Evolutionary conservation across 179 eudicot species (phyloP), one percentile per base, ranked within the genome.

Genomic region (Silene noctiflora): DNA sequence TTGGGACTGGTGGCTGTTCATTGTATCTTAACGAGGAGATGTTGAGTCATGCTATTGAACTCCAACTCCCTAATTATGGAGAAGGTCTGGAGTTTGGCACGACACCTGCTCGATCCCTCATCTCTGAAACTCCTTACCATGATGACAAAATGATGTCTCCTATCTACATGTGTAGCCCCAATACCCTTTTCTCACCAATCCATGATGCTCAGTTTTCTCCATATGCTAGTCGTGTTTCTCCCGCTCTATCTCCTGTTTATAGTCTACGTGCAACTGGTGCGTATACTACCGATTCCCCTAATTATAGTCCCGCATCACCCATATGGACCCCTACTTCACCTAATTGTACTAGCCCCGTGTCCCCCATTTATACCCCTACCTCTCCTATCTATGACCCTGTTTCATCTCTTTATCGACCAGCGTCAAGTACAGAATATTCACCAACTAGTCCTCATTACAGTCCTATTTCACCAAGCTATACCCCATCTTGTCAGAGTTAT

Each of bases 61-160:
- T 94, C 75, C 90, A 88, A 67, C 91, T 96, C 16, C 98, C 99
- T 2, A 94, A 96, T 78, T 94, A 96, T 78, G 84, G 85, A 87
- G 97, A 96, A 60, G 94, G 94, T 31, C 71, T 91, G 25, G 99
- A 94, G 22, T 88, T 88, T 44, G 98, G 97, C 65, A 90, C 86
- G 91, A 93, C 97, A 1, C 99, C 98, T 76, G 91, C 86, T 53
- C 86, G 93, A 25, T 91, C 98, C 0, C 97, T 97, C 9, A 79
- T 90, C 14, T 77, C 88, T 0, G 94, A 91, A 55, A 95, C 98
- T 21, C 98, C 99, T 6, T 93, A 77, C 71, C 97, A 94, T 48
- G 99, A 96, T 42, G 98, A 94, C n/a, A 84, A 91, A 20, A 86
- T 86, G 92, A 91, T 88, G 94, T 91, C 98, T 58, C 98, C 98